Conservation (phyloP, 2,329 filamentous ascomycete species). For the Zasmidium cellare region DNA sequence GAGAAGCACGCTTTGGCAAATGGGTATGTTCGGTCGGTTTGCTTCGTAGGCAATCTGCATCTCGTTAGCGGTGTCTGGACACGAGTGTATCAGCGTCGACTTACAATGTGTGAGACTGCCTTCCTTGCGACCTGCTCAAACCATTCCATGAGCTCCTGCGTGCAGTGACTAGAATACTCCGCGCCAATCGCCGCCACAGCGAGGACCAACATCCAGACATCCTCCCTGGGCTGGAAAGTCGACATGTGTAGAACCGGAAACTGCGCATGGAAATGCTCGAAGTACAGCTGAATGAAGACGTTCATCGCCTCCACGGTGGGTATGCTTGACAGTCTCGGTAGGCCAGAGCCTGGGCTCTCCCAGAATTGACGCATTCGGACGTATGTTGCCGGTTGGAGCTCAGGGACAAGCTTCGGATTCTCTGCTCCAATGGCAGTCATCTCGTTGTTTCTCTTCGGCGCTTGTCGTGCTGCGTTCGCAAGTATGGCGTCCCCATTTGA, state of each 20-base stretch:
- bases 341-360: background rate
- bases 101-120: constrained; percentile 6
- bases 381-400: constrained; percentile 2
- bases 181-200: constrained; percentile 7
- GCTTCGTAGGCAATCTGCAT: constrained; percentile 3
- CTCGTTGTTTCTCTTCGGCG: background rate
- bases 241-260: constrained; percentile 7
- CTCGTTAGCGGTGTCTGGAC: background rate
- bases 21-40: constrained; percentile 3
- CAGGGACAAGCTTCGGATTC: background rate
- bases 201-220: constrained; percentile 7
- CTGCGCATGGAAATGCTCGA: constrained; percentile 7
- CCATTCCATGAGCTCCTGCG: constrained; percentile 5
- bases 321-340: constrained; percentile 1
- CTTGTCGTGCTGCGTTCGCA: background rate
- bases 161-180: constrained; percentile 6
- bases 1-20: constrained; percentile 3
- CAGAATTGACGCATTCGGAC: background rate
- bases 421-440: background rate
- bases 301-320: constrained; percentile 2
- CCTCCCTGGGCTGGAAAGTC: constrained; percentile 8
- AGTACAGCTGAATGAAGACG: constrained; percentile 9
- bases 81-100: background rate
- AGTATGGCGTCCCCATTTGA: background rate
- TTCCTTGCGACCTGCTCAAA: constrained; percentile 11